A percentile compares a stretch with the other conserved stretches of the same genome.
These are phyloP conservation scores for Microascus cirrosus DNA, from an alignment of 2,329 filamentous ascomycete genomes.

Conservation along the genomic window DNA sequence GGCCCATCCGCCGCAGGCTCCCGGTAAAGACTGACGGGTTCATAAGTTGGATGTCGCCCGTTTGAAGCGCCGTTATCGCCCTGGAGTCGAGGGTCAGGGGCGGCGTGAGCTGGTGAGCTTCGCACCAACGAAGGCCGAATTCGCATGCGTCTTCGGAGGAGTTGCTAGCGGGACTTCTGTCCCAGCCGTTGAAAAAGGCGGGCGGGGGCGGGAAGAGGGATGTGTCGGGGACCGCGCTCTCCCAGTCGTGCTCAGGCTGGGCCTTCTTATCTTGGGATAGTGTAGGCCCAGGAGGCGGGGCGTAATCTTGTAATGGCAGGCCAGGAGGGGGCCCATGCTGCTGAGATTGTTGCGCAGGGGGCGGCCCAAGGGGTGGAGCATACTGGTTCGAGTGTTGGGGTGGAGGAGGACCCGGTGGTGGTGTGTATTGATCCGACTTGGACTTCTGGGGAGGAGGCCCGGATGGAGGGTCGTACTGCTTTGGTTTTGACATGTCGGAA, in stretches of 20 bases:
- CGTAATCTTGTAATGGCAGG: constrained; percentile 17
- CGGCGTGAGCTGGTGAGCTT: constrained; percentile 42
- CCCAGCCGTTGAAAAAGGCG: constrained; percentile 50
- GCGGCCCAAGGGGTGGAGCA: constrained; percentile 1
- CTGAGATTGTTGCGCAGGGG: constrained; percentile 4
- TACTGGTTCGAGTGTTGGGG: constrained; percentile 5
- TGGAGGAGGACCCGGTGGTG: constrained; percentile 19
- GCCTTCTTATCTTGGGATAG: constrained; percentile 14
- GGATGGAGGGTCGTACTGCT: not conserved
- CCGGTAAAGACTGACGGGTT: constrained; percentile 37
- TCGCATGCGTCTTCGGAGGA: constrained; percentile 53
- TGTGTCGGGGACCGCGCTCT: constrained; percentile 59
- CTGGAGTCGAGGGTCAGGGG: constrained; percentile 38
- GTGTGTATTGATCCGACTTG: constrained; percentile 9
- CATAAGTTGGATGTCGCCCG: constrained; percentile 42
- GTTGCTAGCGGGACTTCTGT: constrained; percentile 58
- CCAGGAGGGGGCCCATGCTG: constrained; percentile 6
- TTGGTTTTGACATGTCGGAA: constrained; percentile 10
- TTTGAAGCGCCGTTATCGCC: constrained; percentile 33
- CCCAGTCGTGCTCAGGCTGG: constrained; percentile 33
- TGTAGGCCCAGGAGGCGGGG: constrained; percentile 23
- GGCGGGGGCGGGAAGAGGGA: constrained; percentile 64
- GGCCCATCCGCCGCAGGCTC: constrained; percentile 24
- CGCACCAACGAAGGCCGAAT: constrained; percentile 56
- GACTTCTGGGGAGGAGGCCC: not conserved